Percentiles rank a stretch among this genome's conserved stretches.
Conservation (phyloP, 768 basidiomycete genomes). For the Crucibulum laeve region DNA sequence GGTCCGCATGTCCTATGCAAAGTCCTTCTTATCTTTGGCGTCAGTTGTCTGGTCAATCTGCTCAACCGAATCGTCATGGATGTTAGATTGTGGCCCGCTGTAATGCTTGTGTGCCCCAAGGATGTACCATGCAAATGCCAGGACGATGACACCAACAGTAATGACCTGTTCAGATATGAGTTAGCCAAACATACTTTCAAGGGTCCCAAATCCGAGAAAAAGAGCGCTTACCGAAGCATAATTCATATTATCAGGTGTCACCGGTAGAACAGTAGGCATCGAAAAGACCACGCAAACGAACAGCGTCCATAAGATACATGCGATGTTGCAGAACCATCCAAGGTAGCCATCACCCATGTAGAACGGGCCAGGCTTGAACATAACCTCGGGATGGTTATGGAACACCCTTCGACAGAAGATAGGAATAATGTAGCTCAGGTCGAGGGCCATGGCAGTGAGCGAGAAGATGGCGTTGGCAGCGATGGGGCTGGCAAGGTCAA, state of each 20-base stretch:
- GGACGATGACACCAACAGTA: conserved; percentile 45
- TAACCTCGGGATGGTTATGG: conserved; percentile 73
- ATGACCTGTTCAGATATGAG: conserved; percentile 31
- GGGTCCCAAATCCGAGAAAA: neutral
- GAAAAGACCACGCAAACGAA: conserved; percentile 72
- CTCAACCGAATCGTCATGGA: conserved; percentile 25
- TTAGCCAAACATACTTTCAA: conserved; percentile 1
- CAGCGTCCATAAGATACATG: conserved; percentile 66
- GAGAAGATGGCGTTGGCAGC: conserved; percentile 83
- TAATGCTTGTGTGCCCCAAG: conserved; percentile 51
- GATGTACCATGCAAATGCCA: conserved; percentile 56
- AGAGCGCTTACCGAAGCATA: conserved; percentile 59
- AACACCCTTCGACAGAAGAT: conserved; percentile 70
- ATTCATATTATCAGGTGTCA: conserved; percentile 73
- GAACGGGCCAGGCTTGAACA: conserved; percentile 84
- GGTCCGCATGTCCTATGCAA: neutral
- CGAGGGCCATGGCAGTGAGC: conserved; percentile 73
- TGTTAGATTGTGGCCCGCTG: conserved; percentile 53
- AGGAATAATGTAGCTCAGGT: conserved; percentile 79
- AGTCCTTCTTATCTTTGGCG: conserved; percentile 1
- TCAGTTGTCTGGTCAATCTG: conserved; percentile 1
- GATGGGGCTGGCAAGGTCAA: conserved; percentile 72
- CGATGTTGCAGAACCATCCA: conserved; percentile 56
- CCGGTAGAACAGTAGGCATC: conserved; percentile 64
- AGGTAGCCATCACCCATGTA: conserved; percentile 72